These are phyloP conservation scores for Alternaria solani DNA, from an alignment of 2,329 filamentous ascomycete genomes.

Conservation along the genomic window DNA sequence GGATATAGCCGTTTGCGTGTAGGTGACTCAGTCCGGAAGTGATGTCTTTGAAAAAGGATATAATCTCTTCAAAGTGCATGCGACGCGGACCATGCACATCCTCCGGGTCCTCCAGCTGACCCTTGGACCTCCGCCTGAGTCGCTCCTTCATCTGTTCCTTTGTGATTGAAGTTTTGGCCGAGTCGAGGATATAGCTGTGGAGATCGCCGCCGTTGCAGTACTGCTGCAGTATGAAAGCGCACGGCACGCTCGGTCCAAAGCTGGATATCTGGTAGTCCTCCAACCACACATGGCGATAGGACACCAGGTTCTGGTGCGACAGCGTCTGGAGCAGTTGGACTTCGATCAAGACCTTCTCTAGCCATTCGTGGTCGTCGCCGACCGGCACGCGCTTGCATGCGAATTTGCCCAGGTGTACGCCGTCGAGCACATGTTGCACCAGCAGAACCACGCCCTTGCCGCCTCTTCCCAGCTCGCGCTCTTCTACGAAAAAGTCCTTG, in stretches of 20 bases:
- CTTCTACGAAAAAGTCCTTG: constrained; percentile 89
- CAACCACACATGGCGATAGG: constrained; percentile 96
- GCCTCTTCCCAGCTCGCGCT: constrained; percentile 83
- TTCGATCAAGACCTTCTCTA: constrained; percentile 92
- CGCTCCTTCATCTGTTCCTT: constrained; percentile 90
- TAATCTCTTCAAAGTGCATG: constrained; percentile 88
- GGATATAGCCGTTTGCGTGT: constrained; percentile 91
- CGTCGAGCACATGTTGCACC: constrained; percentile 92
- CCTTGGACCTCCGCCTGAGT: constrained; percentile 81
- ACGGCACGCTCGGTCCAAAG: constrained; percentile 91
- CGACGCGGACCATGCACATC: constrained; percentile 62
- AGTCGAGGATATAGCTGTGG: constrained; percentile 82
- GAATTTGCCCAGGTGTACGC: constrained; percentile 86
- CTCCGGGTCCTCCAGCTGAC: constrained; percentile 70
- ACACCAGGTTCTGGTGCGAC: constrained; percentile 93
- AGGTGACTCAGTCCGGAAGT: constrained; percentile 90
- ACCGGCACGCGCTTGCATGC: constrained; percentile 98
- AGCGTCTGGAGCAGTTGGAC: constrained; percentile 91
- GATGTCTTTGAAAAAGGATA: constrained; percentile 95
- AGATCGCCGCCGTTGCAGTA: constrained; percentile 96
- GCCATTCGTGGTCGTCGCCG: constrained; percentile 89
- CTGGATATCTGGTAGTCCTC: constrained; percentile 83
- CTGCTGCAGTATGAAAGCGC: constrained; percentile 95
- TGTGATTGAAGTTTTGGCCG: constrained; percentile 67
- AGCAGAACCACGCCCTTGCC: constrained; percentile 94